Base-by-base conservation (phyloP, 2,329 filamentous ascomycete species). In the Neopestalotiopsis sp. region DNA sequence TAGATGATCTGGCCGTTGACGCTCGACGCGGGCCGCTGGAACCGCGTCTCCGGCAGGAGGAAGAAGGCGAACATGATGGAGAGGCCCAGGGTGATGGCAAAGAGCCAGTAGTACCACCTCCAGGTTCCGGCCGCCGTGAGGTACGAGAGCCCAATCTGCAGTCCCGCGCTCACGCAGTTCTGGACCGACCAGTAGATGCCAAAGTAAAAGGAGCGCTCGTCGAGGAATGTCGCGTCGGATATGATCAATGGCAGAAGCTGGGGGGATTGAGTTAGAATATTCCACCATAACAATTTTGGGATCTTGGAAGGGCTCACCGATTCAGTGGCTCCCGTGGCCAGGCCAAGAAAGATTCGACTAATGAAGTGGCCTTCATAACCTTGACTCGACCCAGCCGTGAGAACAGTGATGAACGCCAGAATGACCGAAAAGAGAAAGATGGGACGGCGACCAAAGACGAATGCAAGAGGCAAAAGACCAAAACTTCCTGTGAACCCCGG, bases 31-130 rank as follows among this genome's bases (percentile, higher is more conserved):
- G 76, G 76, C 1, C 81, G 78, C n/a, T 76, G 70, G 69, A 79
- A 83, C 24, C 75, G 74, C 0, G 81, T 78, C 78, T 87, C 78
- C 69, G 85, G 78, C 67, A 80, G 72, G 67, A 79, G 67, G 70
- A 83, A 76, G 72, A 83, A 61, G 68, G 80, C 71, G 30, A 83
- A 66, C 70, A 85, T 61, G 9, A 82, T 71, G 1, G 80, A 79
- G 5, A 78, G 65, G 9, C 73, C 79, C 9, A 78, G 72, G 4
- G 80, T 75, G 56, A 81, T 79, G 10, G 75, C 76, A 24, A 80
- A 80, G 1, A 82, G 75, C 78, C 79, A 81, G 63, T 83, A 83
- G 71, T 81, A 83, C 79, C 80, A 83, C 49, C 80, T 73, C 81
- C 81, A 83, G 1, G 77, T 76, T 0, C 79, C 70, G 4, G 77